Percentiles rank a stretch among this genome's conserved stretches.
These are phyloP conservation scores for Kurtzmaniella cleridarum DNA, from an alignment of 805 yeast species.

Conservation along the genomic window DNA sequence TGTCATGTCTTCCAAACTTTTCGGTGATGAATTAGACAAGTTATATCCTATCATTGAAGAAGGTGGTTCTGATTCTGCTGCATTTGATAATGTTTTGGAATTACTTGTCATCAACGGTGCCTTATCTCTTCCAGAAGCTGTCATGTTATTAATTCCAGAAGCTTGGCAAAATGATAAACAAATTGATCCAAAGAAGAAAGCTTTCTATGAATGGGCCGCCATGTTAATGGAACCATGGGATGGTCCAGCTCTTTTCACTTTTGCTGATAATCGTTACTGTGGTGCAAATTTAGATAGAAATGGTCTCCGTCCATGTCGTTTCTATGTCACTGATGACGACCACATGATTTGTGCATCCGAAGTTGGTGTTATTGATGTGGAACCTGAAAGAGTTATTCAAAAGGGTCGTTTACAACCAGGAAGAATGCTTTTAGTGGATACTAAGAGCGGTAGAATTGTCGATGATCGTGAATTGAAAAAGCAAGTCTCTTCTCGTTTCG, in stretches of 20 bases:
- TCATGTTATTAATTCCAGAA: slow-evolving; percentile 95
- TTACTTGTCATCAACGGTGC: slow-evolving; percentile 88
- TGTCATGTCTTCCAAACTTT: slow-evolving; percentile 80
- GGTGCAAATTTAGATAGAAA: slow-evolving; percentile 98
- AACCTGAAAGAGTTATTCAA: slow-evolving; percentile 71
- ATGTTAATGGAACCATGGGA: slow-evolving; percentile 99
- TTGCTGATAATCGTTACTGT: slow-evolving; percentile 95
- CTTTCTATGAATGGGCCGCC: slow-evolving; percentile 99
- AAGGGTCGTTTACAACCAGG: slow-evolving; percentile 97
- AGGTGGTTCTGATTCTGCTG: slow-evolving; percentile 98
- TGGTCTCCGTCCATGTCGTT: slow-evolving; percentile 97
- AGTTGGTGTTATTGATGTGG: slow-evolving; percentile 93
- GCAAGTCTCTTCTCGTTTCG: slow-evolving; percentile 73
- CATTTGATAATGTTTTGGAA: slow-evolving; percentile 93
- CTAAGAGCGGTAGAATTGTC: slow-evolving; percentile 86
- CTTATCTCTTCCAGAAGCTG: slow-evolving; percentile 89
- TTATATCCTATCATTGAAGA: slow-evolving; percentile 94
- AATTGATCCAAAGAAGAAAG: slow-evolving; percentile 88
- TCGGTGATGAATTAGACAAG: slow-evolving; percentile 87
- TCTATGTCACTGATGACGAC: slow-evolving; percentile 90
- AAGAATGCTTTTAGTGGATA: slow-evolving; percentile 91
- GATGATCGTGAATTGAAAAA: slow-evolving; percentile 87
- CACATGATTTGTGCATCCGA: slow-evolving; percentile 97
- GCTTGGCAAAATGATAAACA: slow-evolving; percentile 89
- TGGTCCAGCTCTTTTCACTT: slow-evolving; percentile 96